Evolutionary conservation across 2,329 filamentous ascomycete genomes (phyloP).

Genomic region (Monosporascus sp.): DNA sequence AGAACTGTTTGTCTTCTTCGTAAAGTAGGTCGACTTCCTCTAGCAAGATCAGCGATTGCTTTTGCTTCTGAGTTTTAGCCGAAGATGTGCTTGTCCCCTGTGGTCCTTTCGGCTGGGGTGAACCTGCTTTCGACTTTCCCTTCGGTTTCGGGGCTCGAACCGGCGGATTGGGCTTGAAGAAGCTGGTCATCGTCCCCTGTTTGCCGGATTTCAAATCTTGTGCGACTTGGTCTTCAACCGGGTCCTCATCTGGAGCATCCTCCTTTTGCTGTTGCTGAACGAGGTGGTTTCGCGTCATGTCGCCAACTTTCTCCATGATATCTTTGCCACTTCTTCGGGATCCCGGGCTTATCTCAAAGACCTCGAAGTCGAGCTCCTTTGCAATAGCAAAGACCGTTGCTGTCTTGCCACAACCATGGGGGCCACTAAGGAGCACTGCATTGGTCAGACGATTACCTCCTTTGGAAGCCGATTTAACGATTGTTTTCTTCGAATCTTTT

Average conservation of each 20-base stretch:
- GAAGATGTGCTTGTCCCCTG: conserved; percentile 29
- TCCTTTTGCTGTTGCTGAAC: conserved; percentile 53
- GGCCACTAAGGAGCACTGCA: conserved; percentile 81
- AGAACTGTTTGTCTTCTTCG: conserved; percentile 94
- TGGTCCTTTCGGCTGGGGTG: conserved; percentile 17
- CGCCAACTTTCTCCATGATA: conserved; percentile 84
- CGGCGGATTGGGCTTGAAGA: conserved; percentile 60
- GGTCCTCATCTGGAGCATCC: conserved; percentile 23
- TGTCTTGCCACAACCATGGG: conserved; percentile 87
- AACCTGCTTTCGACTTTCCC: conserved; percentile 24
- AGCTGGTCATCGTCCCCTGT: conserved; percentile 74
- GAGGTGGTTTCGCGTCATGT: conserved; percentile 95
- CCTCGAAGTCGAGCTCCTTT: conserved; percentile 84
- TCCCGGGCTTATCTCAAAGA: conserved; percentile 90
- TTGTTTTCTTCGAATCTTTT: conserved; percentile 44
- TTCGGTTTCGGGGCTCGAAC: conserved; percentile 10
- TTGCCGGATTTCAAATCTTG: conserved; percentile 62
- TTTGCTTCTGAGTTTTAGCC: conserved; percentile 52
- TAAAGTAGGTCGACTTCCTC: conserved; percentile 94
- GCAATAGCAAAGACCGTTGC: conserved; percentile 88
- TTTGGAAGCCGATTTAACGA: conserved; percentile 44
- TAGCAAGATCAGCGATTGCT: conserved; percentile 88
- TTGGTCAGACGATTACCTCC: conserved; percentile 57
- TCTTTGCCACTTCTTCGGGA: conserved; percentile 83
- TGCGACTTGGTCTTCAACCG: conserved; percentile 42